Evolutionary conservation across 768 basidiomycete species (phyloP), one percentile per base, ranked within the genome.

Genomic region (Hygrophoropsis aurantiaca): DNA sequence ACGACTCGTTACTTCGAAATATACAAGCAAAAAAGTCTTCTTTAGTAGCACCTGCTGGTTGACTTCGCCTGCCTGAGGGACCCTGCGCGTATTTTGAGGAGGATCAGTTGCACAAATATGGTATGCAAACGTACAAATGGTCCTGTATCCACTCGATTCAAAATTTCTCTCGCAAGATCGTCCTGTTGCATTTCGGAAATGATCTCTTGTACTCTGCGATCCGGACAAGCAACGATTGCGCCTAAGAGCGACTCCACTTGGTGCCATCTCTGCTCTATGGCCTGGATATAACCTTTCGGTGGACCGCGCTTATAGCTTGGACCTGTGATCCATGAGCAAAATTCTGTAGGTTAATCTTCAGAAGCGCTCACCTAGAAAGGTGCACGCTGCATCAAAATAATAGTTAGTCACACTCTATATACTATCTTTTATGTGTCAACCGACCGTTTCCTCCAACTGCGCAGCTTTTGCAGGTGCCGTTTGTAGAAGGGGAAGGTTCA

Each of bases 241-340:
- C 90, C 92, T 5, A 94, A 74, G n/a, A 94, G 70, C 11, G 90
- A 87, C 66, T 94, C 93, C 56, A 94, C 87, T 61, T 93, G 88
- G 57, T 94, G 92, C 82, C 92, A 87, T 57, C 91, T 69, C 49
- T 89, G 87, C 68, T 94, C 92, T 42, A 94, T 92, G 32, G 91
- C 91, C 62, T 93, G 88, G 41, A 94, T 93, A 62, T 94, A 94
- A 16, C 92, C 92, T 59, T 90, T 90, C 5, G 89, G 88, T 9
- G 87, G 87, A 9, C 90, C 91, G 8, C 90, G 84, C 60, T 87
- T 87, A 63, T 85, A 85, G 58, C 84, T 87, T 0, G 86, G 86
- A 37, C 84, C 87, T 89, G 45, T 11, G 37, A 24, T 42, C 46
- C 34, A 47, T 45, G 32, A 36, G 25, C 15, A 16, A 39, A 42